Conservation (phyloP, 352 stramenopile species). For the Pythium aphanidermatum region DNA sequence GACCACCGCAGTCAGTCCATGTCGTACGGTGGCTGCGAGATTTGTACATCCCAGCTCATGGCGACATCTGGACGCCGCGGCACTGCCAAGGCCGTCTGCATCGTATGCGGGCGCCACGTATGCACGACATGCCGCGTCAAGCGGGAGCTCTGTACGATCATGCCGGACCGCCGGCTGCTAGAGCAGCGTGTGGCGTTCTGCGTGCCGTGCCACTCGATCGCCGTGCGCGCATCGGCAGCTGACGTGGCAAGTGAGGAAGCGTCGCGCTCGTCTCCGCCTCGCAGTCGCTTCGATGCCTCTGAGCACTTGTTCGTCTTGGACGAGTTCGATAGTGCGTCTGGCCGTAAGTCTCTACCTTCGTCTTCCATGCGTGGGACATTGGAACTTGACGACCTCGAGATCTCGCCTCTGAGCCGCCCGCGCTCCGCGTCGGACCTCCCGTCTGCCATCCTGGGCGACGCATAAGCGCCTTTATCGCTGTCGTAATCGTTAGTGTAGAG, state of each 20-base stretch:
- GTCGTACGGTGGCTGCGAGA: constrained; percentile 7
- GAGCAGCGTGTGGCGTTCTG: constrained; percentile 19
- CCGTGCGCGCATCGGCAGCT: constrained; percentile 4
- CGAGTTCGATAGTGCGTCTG: too few relatives aligned
- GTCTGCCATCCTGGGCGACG: constrained; percentile 9
- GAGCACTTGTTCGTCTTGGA: too few relatives aligned
- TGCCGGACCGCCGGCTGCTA: background rate
- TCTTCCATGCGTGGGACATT: constrained; percentile 8
- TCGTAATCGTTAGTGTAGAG: too few relatives aligned
- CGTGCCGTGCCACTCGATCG: constrained; percentile 17
- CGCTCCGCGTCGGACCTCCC: constrained; percentile 4
- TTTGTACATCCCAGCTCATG: constrained; percentile 7
- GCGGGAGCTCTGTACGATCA: constrained; percentile 25
- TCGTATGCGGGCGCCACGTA: constrained; percentile 41
- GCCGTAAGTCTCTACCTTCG: constrained; percentile 13
- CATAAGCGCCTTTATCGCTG: too few relatives aligned
- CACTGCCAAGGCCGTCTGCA: constrained; percentile 19
- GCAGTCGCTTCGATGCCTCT: background rate
- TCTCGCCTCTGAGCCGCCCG: background rate
- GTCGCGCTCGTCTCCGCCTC: background rate
- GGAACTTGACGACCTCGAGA: constrained; percentile 7
- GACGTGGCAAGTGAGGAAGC: constrained; percentile 18
- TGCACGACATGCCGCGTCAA: constrained; percentile 51
- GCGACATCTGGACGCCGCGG: too few relatives aligned
- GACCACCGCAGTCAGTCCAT: constrained; percentile 3